Evolutionary conservation across 768 basidiomycete genomes (phyloP).

Genomic region (Thelephora ganbajun): DNA sequence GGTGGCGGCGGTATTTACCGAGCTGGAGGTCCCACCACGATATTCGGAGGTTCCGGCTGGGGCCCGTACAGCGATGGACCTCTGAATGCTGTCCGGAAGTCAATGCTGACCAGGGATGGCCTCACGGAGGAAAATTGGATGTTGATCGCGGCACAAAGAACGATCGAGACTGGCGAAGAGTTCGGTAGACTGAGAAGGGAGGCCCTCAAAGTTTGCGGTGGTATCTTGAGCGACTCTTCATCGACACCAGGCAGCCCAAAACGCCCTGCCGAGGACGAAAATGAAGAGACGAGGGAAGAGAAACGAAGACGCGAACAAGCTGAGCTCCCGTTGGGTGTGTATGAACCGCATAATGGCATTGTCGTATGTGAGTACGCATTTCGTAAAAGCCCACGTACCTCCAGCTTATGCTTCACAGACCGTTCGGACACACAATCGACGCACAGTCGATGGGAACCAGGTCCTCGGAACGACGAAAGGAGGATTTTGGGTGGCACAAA

Average conservation of each 20-base stretch:
- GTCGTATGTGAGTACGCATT: conserved; percentile 42
- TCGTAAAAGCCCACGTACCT: not conserved
- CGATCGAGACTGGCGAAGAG: conserved; percentile 46
- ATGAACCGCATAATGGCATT: conserved; percentile 70
- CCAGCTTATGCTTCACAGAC: conserved; percentile 27
- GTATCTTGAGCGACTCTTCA: conserved; percentile 21
- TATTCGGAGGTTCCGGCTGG: conserved; percentile 74
- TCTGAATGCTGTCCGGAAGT: conserved; percentile 72
- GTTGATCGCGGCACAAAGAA: conserved; percentile 57
- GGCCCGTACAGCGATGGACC: conserved; percentile 87
- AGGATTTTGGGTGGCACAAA: conserved; percentile 55
- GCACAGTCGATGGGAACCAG: conserved; percentile 39
- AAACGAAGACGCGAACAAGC: conserved; percentile 12
- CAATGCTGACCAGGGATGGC: conserved; percentile 63
- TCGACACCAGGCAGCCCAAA: conserved; percentile 4
- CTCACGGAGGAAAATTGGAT: conserved; percentile 91
- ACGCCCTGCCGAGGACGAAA: conserved; percentile 14
- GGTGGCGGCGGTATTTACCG: conserved; percentile 66
- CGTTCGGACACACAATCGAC: conserved; percentile 71
- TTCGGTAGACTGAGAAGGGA: conserved; percentile 48
- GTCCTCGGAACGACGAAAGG: conserved; percentile 31
- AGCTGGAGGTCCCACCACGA: conserved; percentile 84
- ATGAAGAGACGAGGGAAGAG: conserved; percentile 14
- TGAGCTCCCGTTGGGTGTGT: conserved; percentile 47
- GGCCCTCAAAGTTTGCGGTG: conserved; percentile 36